These are phyloP conservation scores for Geotrichum reessii DNA, from an alignment of 1,139 yeast species.

Conservation along the genomic window DNA sequence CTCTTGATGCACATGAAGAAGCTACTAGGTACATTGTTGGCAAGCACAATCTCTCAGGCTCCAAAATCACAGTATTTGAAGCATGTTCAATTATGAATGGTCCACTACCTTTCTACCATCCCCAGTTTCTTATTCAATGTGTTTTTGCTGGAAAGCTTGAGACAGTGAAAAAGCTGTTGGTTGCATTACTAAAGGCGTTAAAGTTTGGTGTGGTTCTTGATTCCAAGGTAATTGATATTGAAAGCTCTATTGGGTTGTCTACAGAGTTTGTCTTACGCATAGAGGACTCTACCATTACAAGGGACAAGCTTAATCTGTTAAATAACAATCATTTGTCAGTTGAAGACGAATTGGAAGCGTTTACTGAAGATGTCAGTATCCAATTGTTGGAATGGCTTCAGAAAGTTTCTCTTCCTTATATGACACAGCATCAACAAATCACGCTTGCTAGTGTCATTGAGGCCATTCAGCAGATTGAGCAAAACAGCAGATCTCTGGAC, in stretches of 20 bases:
- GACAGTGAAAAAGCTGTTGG: slow-evolving; percentile 54
- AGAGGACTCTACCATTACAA: slow-evolving; percentile 5
- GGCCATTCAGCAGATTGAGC: slow-evolving; percentile 53
- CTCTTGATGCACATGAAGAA: slow-evolving; percentile 51
- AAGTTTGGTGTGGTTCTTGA: slow-evolving; percentile 42
- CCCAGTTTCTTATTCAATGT: slow-evolving; percentile 77
- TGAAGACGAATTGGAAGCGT: slow-evolving; percentile 42
- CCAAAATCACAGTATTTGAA: slow-evolving; percentile 50
- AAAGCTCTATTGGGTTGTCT: slow-evolving; percentile 24
- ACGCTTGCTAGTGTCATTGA: slow-evolving; percentile 67
- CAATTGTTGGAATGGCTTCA: slow-evolving; percentile 56
- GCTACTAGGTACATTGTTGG: slow-evolving; percentile 40
- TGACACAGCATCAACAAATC: slow-evolving; percentile 88
- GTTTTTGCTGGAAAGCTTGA: slow-evolving; percentile 57
- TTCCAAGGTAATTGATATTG: slow-evolving; percentile 28
- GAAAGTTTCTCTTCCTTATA: slow-evolving; percentile 63
- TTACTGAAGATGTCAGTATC: slow-evolving; percentile 45
- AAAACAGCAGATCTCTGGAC: slow-evolving; percentile 52
- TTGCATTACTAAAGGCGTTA: slow-evolving; percentile 48
- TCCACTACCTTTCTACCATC: slow-evolving; percentile 85
- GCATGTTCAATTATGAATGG: slow-evolving; percentile 78
- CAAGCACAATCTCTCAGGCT: slow-evolving; percentile 28
- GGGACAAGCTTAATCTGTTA: slow-evolving; percentile 13
- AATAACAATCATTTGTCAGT: slow-evolving; percentile 6
- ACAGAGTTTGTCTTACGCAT: slow-evolving; percentile 15